Conservation (phyloP, 306 rosid species). For the Cercis canadensis region DNA sequence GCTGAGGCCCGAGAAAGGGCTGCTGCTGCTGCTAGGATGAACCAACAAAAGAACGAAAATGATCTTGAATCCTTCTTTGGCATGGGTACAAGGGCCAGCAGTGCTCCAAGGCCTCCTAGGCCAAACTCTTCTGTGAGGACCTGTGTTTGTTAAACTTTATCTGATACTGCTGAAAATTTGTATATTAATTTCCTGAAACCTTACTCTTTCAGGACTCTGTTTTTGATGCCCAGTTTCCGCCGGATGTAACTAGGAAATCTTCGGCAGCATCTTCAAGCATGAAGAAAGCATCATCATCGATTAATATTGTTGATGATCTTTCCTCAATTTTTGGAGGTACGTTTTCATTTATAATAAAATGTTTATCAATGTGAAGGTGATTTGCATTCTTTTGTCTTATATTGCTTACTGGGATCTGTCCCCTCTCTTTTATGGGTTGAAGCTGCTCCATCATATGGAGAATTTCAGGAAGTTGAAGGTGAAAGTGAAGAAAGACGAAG, state of each 20-base stretch:
- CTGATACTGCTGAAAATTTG: conserved; percentile 4
- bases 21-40: conserved; percentile 80
- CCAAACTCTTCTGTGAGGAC: conserved; percentile 69
- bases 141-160: conserved; percentile 35
- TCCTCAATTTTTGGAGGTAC: conserved; percentile 92
- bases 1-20: conserved; percentile 75
- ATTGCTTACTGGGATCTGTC: conserved; percentile 27
- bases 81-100: conserved; percentile 69
- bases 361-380: conserved; percentile 14
- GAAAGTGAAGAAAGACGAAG: conserved; percentile 93
- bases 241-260: conserved; percentile 68
- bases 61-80: conserved; percentile 88
- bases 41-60: conserved; percentile 75
- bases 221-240: conserved; percentile 70
- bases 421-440: conserved; percentile 40
- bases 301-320: conserved; percentile 92
- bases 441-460: conserved; percentile 83
- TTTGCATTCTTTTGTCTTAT: conserved; percentile 29
- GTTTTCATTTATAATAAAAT: conserved; percentile 26
- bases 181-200: conserved; percentile 37
- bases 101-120: conserved; percentile 97
- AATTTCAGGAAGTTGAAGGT: conserved; percentile 89
- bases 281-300: conserved; percentile 77
- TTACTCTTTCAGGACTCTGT: conserved; percentile 56
- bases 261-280: conserved; percentile 58